These are phyloP conservation scores for Exutisphaerella laricina DNA, from an alignment of 2,329 filamentous ascomycete species.

Conservation along the genomic window DNA sequence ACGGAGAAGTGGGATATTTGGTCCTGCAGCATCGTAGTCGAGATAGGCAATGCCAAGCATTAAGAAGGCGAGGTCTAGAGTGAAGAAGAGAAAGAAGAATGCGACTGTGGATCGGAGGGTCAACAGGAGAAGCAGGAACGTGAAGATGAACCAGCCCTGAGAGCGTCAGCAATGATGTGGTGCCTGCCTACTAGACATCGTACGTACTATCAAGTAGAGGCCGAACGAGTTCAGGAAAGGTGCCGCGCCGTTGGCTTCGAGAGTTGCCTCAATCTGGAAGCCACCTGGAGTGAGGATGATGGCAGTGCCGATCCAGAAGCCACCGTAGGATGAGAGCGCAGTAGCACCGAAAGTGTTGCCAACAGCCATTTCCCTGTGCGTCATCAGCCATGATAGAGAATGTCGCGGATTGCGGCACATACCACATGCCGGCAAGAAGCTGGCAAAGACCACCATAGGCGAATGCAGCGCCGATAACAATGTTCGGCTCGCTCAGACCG, in stretches of 20 bases:
- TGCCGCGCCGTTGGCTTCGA: conserved; percentile 35
- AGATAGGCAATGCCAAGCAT: conserved; percentile 53
- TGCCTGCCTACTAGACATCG: too few relatives aligned
- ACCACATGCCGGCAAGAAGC: conserved; percentile 52
- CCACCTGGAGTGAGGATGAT: conserved; percentile 54
- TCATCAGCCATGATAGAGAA: background rate
- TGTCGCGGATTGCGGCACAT: conserved; percentile 28
- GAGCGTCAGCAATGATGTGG: too few relatives aligned
- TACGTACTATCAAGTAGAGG: conserved; percentile 50
- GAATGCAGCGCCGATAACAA: conserved; percentile 46
- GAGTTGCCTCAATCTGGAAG: conserved; percentile 44
- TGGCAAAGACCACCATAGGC: conserved; percentile 49
- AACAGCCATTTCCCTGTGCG: conserved; percentile 50
- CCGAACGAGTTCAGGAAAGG: conserved; percentile 51
- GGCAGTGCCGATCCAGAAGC: conserved; percentile 57
- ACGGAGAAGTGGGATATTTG: conserved; percentile 43
- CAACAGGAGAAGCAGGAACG: conserved; percentile 51
- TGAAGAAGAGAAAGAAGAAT: conserved; percentile 54
- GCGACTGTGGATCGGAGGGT: conserved; percentile 53
- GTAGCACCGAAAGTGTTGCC: conserved; percentile 61
- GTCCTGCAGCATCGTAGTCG: conserved; percentile 36
- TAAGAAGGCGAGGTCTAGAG: conserved; percentile 54
- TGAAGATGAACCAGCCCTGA: conserved; percentile 54
- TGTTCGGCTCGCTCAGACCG: conserved; percentile 39
- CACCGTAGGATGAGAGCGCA: conserved; percentile 56